Conservation (phyloP, 805 yeast genomes). For the Ogataea trehaloabstinens region DNA sequence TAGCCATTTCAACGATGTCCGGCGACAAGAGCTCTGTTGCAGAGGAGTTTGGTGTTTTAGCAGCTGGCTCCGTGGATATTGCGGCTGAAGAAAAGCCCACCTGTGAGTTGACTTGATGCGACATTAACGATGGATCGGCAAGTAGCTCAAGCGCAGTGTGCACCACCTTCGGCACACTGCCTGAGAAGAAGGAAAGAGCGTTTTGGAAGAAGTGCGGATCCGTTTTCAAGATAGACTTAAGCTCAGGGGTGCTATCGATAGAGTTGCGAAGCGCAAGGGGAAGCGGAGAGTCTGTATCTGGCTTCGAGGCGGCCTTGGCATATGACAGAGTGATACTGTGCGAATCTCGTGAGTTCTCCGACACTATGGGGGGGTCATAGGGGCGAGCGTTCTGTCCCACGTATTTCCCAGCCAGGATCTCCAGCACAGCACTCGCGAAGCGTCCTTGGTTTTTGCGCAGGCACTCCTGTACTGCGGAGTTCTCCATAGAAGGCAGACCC, state of each 20-base stretch:
- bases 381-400: background rate
- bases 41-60: background rate
- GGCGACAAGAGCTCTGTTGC: background rate
- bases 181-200: conserved; percentile 43
- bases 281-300: background rate
- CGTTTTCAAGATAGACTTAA: conserved; percentile 35
- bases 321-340: background rate
- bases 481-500: background rate
- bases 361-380: background rate
- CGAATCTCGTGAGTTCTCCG: no score
- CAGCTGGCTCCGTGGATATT: background rate
- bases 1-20: conserved; percentile 10
- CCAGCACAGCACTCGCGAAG: background rate
- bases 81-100: background rate
- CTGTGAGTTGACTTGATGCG: background rate
- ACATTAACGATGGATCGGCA: conserved; percentile 10
- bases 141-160: conserved; percentile 31
- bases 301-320: background rate
- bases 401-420: background rate
- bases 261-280: conserved; percentile 28
- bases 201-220: conserved; percentile 42
- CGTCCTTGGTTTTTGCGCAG: background rate
- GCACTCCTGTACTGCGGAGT: background rate
- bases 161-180: conserved; percentile 40
- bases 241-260: conserved; percentile 32